Percentiles rank a stretch among this genome's conserved stretches.
phyloP scores from a whole-genome alignment of 345 rosid species.

The Pseudoturritis turrita region DNA sequence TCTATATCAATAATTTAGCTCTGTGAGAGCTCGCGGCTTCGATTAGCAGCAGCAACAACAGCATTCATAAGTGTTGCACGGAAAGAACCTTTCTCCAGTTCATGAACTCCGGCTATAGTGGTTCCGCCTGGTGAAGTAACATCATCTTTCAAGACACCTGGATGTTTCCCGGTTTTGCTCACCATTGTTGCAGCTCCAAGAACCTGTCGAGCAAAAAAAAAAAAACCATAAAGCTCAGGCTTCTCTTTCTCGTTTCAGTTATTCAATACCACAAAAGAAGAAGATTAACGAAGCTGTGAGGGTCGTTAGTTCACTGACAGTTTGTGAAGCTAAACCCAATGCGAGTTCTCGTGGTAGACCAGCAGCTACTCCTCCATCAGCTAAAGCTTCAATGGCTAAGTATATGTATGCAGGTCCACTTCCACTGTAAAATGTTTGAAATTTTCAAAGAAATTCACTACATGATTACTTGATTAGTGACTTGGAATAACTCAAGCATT shows the following conservation, averaged over 20 bases:
- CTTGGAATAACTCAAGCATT: background rate
- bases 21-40: conserved; percentile 63
- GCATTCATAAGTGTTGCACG: conserved; percentile 87
- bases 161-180: conserved; percentile 73
- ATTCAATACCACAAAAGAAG: background rate
- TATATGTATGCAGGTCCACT: conserved; percentile 91
- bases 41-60: conserved; percentile 79
- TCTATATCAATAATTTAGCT: conserved; percentile 16
- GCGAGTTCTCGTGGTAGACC: conserved; percentile 95
- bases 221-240: background rate
- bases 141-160: conserved; percentile 87
- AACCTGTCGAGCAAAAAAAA: conserved; percentile 47
- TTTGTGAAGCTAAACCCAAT: conserved; percentile 74
- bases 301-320: conserved; percentile 47
- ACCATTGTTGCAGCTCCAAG: conserved; percentile 92
- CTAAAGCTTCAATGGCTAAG: conserved; percentile 92
- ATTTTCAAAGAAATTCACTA: background rate
- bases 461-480: background rate
- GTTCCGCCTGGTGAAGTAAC: conserved; percentile 94
- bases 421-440: conserved; percentile 64
- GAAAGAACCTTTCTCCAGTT: conserved; percentile 82
- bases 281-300: background rate
- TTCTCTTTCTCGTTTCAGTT: background rate
- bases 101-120: conserved; percentile 82
- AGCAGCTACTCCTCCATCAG: conserved; percentile 97